These are phyloP conservation scores for Aspergillus sergii DNA, from an alignment of 2,329 filamentous ascomycete species.

Conservation along the genomic window DNA sequence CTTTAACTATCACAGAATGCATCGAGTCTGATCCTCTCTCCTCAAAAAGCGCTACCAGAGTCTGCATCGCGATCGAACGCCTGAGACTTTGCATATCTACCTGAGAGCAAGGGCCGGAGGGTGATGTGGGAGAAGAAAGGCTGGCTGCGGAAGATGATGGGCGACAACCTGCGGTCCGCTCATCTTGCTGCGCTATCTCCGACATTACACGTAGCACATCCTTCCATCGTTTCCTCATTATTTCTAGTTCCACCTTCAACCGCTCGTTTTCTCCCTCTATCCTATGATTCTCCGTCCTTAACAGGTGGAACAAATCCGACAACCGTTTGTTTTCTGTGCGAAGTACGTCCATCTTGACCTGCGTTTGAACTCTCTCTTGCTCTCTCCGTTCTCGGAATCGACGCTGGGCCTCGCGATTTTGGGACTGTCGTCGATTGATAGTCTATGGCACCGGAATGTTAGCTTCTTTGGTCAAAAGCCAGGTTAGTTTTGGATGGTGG, in stretches of 20 bases:
- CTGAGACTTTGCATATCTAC: background rate
- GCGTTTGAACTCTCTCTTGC: conserved; percentile 1
- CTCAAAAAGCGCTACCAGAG: conserved; percentile 3
- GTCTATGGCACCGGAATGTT: background rate
- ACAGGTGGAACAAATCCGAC: background rate
- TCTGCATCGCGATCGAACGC: conserved; percentile 7
- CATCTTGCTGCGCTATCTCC: conserved; percentile 6
- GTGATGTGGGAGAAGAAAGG: background rate
- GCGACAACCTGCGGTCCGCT: background rate
- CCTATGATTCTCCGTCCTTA: background rate
- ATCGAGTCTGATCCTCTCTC: background rate
- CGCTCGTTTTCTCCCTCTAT: background rate
- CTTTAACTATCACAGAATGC: background rate
- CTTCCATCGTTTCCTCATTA: conserved; percentile 2
- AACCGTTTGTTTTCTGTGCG: conserved; percentile 2
- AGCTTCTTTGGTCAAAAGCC: background rate
- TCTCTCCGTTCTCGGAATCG: conserved; percentile 5
- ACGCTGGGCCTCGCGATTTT: conserved; percentile 6
- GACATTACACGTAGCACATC: conserved; percentile 4
- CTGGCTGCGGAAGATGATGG: background rate
- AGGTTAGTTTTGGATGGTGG: too few species aligned
- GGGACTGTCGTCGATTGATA: background rate
- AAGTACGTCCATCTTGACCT: background rate
- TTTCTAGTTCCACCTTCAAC: background rate
- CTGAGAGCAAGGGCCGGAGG: background rate